Percentiles rank a stretch among this genome's conserved stretches.
Evolutionary conservation across 2,329 filamentous ascomycete genomes (phyloP).

Genomic region (Calonectria ilicicola): DNA sequence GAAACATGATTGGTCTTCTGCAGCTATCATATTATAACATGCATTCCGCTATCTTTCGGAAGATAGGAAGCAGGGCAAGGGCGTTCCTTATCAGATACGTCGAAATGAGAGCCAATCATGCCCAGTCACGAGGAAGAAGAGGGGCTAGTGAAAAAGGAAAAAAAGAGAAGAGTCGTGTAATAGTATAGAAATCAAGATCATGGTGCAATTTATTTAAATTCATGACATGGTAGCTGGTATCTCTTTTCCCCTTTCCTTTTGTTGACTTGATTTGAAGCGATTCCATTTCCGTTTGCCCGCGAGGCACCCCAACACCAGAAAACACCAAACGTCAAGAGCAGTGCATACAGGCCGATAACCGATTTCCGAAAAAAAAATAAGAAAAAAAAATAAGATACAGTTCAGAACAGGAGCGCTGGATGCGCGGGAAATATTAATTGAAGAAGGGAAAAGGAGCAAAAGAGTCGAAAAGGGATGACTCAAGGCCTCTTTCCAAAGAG

Average conservation of each 20-base stretch:
- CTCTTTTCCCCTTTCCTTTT: conserved; percentile 30
- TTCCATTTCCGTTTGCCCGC: conserved; percentile 18
- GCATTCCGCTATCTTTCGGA: background rate
- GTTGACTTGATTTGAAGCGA: conserved; percentile 14
- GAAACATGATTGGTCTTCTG: background rate
- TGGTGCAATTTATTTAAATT: conserved; percentile 27
- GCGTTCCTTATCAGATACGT: conserved; percentile 17
- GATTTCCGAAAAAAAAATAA: background rate
- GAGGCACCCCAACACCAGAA: conserved; percentile 34
- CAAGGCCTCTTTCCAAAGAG: conserved; percentile 62
- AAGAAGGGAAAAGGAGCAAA: background rate
- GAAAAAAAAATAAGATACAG: background rate
- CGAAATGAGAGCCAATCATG: conserved; percentile 13
- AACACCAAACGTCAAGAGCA: conserved; percentile 40
- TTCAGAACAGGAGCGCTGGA: background rate
- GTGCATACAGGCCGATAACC: background rate
- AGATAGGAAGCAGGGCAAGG: conserved; percentile 3
- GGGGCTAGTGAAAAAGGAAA: conserved; percentile 19
- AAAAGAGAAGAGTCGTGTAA: conserved; percentile 29
- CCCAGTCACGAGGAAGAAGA: conserved; percentile 3
- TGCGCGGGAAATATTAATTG: background rate
- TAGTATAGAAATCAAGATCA: conserved; percentile 34
- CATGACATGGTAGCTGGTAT: conserved; percentile 33
- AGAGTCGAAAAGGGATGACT: conserved; percentile 2
- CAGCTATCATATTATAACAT: background rate